Base-by-base conservation (phyloP, 345 rosid genomes). In the Eucalyptus fibrosa region DNA sequence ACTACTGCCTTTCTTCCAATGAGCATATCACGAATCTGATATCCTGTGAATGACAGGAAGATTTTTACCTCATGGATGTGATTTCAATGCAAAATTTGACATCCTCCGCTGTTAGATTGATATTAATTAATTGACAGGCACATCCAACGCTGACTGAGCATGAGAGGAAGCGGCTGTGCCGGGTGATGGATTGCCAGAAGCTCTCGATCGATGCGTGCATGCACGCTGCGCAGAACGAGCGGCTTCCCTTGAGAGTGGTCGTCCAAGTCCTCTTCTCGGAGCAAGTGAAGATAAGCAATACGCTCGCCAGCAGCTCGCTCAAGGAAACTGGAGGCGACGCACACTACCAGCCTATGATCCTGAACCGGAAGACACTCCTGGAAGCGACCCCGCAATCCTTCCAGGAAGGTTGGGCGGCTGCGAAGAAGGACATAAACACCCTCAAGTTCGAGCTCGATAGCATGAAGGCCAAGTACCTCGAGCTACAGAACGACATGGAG, bases 101-200 rank as follows among this genome's bases (percentile, higher is more conserved):
- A 60, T 89, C 26, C 67, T 42, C 15, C 1, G 50, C 34, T 7
- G 86, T 89, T 86, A 45, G 85, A 89, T 81, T 32, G 88, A 62
- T 30, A 85, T 23, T 53, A n/a, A 30, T 47, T 81, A 50, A 55
- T 80, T 53, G 45, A 87, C 93, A 98, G 99, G 99, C 98, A 11
- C 99, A 98, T 93, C 99, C 99, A 37, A 95, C 98, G 34, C 93
- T 98, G 32, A 94, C 99, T 3, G 99, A 98, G 90, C 99, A 98
- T 65, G 99, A 98, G 93, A 95, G 99, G 94, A 98, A 98, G 92
- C 92, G 98, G 19, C 92, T 98, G 53, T 98, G 99, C 90, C 94
- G 99, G 12, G 96, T 98, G 37, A 96, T 98, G 99, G 98, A 98
- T 92, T 97, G 99, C 92, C 99, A 97, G 91, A 98, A 98, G 90